Conservation (phyloP, 495 filamentous ascomycete genomes). For the Lophium mytilinum region DNA sequence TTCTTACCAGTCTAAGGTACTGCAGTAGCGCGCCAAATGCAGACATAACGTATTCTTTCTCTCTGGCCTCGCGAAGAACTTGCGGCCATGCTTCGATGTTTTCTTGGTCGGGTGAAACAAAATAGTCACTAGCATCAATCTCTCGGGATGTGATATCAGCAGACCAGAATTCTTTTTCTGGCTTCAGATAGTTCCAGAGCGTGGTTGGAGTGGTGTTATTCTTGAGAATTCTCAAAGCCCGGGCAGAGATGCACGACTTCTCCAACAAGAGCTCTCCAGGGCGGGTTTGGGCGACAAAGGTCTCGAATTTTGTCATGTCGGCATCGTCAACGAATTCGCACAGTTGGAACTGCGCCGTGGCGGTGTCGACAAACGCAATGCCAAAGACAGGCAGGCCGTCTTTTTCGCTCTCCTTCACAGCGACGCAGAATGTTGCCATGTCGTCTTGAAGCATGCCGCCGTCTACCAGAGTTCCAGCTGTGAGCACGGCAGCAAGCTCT, state of each 20-base stretch:
- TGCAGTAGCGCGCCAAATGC: constrained; percentile 83
- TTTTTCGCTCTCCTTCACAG: constrained; percentile 80
- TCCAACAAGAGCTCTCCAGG: constrained; percentile 88
- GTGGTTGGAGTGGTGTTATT: constrained; percentile 90
- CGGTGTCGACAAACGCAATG: constrained; percentile 89
- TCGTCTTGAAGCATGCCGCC: constrained; percentile 96
- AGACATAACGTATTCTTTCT: constrained; percentile 83
- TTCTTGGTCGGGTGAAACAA: constrained; percentile 53
- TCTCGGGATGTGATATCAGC: constrained; percentile 74
- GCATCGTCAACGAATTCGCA: constrained; percentile 87
- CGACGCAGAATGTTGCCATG: constrained; percentile 93
- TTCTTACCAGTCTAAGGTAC: constrained; percentile 53
- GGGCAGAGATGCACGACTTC: constrained; percentile 74
- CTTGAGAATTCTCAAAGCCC: constrained; percentile 87
- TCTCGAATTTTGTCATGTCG: constrained; percentile 96
- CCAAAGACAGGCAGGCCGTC: constrained; percentile 80
- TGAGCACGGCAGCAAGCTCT: constrained; percentile 85
- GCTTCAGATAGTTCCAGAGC: constrained; percentile 90
- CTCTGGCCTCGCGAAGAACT: constrained; percentile 59
- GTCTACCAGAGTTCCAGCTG: constrained; percentile 86
- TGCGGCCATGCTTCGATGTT: constrained; percentile 70
- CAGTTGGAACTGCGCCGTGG: constrained; percentile 90
- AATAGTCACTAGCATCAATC: constrained; percentile 75
- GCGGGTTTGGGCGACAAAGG: constrained; percentile 85
- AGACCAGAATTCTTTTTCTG: constrained; percentile 86